These are phyloP conservation scores for Abelmoschus esculentus DNA, from an alignment of 345 rosid genomes.

Conservation along the genomic window DNA sequence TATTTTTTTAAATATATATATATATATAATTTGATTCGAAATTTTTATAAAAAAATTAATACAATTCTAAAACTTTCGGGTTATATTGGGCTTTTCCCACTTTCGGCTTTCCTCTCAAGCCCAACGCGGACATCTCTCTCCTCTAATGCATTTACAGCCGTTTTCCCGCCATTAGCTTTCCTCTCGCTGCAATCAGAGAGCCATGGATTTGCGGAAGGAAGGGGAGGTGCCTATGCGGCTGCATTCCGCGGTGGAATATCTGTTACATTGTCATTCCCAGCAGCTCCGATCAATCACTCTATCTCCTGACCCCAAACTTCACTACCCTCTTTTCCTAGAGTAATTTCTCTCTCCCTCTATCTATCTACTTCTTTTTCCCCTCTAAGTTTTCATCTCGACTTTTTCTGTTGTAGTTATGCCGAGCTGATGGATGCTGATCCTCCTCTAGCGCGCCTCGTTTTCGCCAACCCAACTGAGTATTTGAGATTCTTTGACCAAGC, in stretches of 20 bases:
- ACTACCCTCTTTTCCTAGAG: constrained; percentile 22
- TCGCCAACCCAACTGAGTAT: constrained; percentile 43
- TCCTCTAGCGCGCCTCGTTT: constrained; percentile 48
- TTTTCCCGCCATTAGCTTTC: constrained; percentile 21
- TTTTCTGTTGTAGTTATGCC: constrained; percentile 42
- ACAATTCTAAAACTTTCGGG: too few relatives aligned
- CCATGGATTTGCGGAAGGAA: constrained; percentile 17
- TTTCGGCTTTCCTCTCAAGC: too few relatives aligned
- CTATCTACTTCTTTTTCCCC: not conserved
- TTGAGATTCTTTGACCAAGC: constrained; percentile 61
- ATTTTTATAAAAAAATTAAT: too few relatives aligned
- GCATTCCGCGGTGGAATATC: constrained; percentile 49
- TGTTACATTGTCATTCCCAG: constrained; percentile 35
- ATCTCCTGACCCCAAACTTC: constrained; percentile 68
- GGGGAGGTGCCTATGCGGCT: constrained; percentile 24
- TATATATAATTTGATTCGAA: too few relatives aligned
- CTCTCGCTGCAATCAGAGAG: not conserved
- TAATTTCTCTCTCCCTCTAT: not conserved
- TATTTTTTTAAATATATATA: too few relatives aligned
- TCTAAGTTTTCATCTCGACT: not conserved
- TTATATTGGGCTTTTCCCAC: too few relatives aligned
- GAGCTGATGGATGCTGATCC: constrained; percentile 68
- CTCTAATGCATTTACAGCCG: not conserved
- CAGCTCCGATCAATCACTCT: constrained; percentile 63
- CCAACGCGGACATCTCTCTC: not conserved